These are phyloP conservation scores for Lolium multiflorum DNA, from an alignment of 176 grass and related monocot genomes.

Conservation along the genomic window DNA sequence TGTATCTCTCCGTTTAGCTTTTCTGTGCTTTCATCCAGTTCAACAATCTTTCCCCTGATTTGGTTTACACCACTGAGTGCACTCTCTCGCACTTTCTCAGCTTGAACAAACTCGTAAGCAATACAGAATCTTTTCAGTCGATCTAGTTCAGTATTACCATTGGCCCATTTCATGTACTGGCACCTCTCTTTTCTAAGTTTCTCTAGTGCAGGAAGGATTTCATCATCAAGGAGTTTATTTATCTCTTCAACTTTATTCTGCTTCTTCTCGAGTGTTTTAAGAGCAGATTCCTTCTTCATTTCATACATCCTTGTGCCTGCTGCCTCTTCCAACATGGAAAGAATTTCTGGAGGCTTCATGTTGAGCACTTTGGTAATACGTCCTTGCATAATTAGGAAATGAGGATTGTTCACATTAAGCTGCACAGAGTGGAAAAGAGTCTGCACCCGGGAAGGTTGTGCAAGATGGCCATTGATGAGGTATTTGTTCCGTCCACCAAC, in stretches of 20 bases:
- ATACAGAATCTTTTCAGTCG: conserved; percentile 85
- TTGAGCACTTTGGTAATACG: conserved; percentile 98
- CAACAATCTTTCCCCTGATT: conserved; percentile 64
- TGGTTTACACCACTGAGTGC: conserved; percentile 66
- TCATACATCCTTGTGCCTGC: conserved; percentile 99
- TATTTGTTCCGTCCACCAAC: conserved; percentile 92
- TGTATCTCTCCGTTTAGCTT: conserved; percentile 68
- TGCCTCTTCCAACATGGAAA: conserved; percentile 99
- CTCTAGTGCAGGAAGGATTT: conserved; percentile 95
- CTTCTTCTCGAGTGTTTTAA: conserved; percentile 97
- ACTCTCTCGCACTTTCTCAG: conserved; percentile 69
- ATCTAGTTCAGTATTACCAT: conserved; percentile 85
- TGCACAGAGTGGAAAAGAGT: conserved; percentile 98
- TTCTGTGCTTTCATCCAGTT: conserved; percentile 70
- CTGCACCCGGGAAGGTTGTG: conserved; percentile 87
- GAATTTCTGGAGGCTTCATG: conserved; percentile 94
- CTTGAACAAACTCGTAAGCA: conserved; percentile 90
- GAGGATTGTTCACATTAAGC: conserved; percentile 98
- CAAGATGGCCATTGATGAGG: conserved; percentile 90
- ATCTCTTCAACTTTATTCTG: conserved; percentile 98
- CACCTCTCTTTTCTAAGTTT: conserved; percentile 93
- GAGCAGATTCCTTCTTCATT: conserved; percentile 94
- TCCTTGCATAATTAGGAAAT: conserved; percentile 99
- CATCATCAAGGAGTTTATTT: conserved; percentile 83
- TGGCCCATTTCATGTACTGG: conserved; percentile 96